Evolutionary conservation across 75 land plant species (phyloP), one percentile per base, ranked within the genome.

Genomic region (Ceratopteris richardii): DNA sequence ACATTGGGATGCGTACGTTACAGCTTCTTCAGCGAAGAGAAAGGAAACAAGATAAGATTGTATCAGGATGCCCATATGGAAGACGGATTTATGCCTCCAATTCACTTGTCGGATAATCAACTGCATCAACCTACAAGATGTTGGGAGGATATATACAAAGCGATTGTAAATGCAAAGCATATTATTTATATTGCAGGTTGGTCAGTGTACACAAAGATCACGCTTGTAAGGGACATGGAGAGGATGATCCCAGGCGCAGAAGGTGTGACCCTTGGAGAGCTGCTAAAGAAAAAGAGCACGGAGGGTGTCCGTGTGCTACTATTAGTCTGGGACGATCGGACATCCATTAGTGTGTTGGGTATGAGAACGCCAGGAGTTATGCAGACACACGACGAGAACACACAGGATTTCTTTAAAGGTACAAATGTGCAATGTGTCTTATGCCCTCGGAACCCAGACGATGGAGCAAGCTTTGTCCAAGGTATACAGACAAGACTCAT

Each of bases 261-360:
- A 50, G 86, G 79, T 14, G 66, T 86, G 10, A 68, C 73, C 9
- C 58, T 90, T 1, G 96, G 96, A 0, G 84, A 82, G 41, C 64
- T 90, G 24, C 62, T 89, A 57, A 90, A 80, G 78, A 76, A 63
- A 22, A 90, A 86, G 64, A 87, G 87, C 0, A 72, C 80, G 22
- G 71, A 86, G 77, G 92, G 91, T 0, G 85, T 90, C 16, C 72
- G 80, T 0, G 96, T 90, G 29, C 54, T 83, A 54, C 26, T 87
- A n/a, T 48, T 87, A 58, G 58, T 90, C 5, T 90, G 80, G 80
- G 82, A 79, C 14, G 82, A 79, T 43, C 56, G 71, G 50, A 71
- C 80, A 0, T 58, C 74, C 0, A 46, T 71, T 2, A 41, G 27
- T 2, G 29, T 58, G 25, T 27, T 77, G 7, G 61, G 39, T 19